A percentile compares a stretch with the other conserved stretches of the same genome.
These are phyloP conservation scores for Quercus aquifolioides DNA, from an alignment of 306 rosid species.

Conservation along the genomic window DNA sequence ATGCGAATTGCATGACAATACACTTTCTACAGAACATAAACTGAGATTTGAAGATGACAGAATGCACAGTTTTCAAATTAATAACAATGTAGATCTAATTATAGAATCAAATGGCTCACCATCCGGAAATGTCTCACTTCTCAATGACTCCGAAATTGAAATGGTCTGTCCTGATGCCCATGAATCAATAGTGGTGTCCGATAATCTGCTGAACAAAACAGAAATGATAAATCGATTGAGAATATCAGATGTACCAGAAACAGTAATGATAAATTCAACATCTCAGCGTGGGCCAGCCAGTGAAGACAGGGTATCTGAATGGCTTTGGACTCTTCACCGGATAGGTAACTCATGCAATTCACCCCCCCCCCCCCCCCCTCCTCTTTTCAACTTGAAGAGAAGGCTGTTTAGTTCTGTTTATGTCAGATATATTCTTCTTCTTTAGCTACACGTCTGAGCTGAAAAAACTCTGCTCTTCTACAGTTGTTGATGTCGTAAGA, in stretches of 20 bases:
- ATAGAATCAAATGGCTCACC: conserved; percentile 55
- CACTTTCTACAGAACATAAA: conserved; percentile 30
- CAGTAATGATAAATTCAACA: conserved; percentile 36
- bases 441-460: conserved; percentile 24
- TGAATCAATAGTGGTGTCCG: conserved; percentile 34
- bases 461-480: conserved; percentile 22
- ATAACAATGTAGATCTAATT: conserved; percentile 67
- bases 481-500: conserved; percentile 96
- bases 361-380: neutral
- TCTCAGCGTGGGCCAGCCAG: conserved; percentile 39
- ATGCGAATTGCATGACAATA: conserved; percentile 30
- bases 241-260: conserved; percentile 69
- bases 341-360: conserved; percentile 52
- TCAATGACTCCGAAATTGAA: conserved; percentile 53
- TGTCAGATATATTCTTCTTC: conserved; percentile 6
- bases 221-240: conserved; percentile 50
- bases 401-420: conserved; percentile 8
- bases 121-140: conserved; percentile 36
- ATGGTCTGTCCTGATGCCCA: conserved; percentile 43
- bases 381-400: neutral
- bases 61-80: conserved; percentile 74
- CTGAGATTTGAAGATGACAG: conserved; percentile 50
- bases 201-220: conserved; percentile 33
- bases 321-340: conserved; percentile 97
- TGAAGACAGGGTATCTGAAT: conserved; percentile 77